Base-by-base conservation (phyloP, 768 basidiomycete species). In the Suillus subluteus region DNA sequence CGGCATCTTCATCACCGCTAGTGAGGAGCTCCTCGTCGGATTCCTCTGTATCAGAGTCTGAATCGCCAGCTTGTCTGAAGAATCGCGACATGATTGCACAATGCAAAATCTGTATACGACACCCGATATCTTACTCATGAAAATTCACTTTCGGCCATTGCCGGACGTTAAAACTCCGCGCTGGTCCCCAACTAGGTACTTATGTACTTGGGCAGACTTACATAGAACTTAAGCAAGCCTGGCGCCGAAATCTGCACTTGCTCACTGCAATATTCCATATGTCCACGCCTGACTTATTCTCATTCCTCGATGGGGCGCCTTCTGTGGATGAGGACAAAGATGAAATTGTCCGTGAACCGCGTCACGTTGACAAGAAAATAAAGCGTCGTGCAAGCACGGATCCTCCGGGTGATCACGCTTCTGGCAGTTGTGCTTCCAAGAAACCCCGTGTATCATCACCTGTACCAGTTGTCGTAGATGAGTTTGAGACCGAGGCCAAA, bases 401-500 rank as follows among this genome's bases (percentile, higher is more conserved):
- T 67, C 68, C 54, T 58, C 44, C n/a, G 44, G 35, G 35, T 40
- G 63, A 52, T 15, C 68, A 15, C 0, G 71, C 70, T 37, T 74
- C 68, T 62, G 73, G 73, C 44, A 76, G 72, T 50, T 79, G 83
- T 3, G 76, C 79, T 3, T 71, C 78, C 1, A 95, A 95, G 78
- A 88, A 85, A 73, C 76, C 83, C 5, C 83, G 91, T 46, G 68
- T 88, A n/a, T 82, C 81, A 0, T 84, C 88, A 3, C 89, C 90
- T 6, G 84, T 85, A 63, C 93, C 95, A 9, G 83, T 94, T 0
- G 89, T 95, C 8, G 85, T 97, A 13, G 97, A 99, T 78, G 96
- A 97, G 69, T 95, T 98, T 74, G 94, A 96, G 79, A 95, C 92
- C 1, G 94, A 96, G 72, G 95, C 94, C 0, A 95, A 94, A 77